A percentile compares a stretch with the other conserved stretches of the same genome.
Conservation (phyloP, 352 stramenopile species). For the Globisporangium rhizosaccharum region DNA sequence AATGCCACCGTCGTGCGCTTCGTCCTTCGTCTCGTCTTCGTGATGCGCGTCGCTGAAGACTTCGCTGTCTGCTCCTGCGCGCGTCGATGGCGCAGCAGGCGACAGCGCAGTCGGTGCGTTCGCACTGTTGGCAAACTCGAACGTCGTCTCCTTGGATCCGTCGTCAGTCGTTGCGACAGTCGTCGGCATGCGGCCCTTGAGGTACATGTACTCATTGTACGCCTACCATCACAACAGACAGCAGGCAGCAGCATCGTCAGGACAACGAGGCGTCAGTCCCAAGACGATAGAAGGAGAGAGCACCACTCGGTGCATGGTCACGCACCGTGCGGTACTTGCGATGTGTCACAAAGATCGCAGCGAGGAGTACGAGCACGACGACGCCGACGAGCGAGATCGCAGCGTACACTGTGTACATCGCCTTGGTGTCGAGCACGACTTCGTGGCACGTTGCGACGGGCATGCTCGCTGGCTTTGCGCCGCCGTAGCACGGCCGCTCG, state of each 20-base stretch:
- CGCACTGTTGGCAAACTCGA: slow-evolving; percentile 64
- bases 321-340: slow-evolving; percentile 69
- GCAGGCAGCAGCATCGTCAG: neutral
- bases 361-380: slow-evolving; percentile 65
- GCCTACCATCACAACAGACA: slow-evolving; percentile 14
- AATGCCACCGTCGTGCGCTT: slow-evolving; percentile 20
- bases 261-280: neutral
- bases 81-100: slow-evolving; percentile 5
- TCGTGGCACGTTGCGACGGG: slow-evolving; percentile 60
- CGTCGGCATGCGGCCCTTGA: slow-evolving; percentile 70
- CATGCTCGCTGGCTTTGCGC: slow-evolving; percentile 28
- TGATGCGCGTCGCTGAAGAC: slow-evolving; percentile 1
- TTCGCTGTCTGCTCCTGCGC: slow-evolving; percentile 4
- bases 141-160: slow-evolving; percentile 63
- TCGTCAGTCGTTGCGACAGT: slow-evolving; percentile 49
- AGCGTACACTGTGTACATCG: slow-evolving; percentile 69
- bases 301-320: neutral
- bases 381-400: slow-evolving; percentile 55
- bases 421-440: slow-evolving; percentile 64
- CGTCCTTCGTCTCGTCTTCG: slow-evolving; percentile 20
- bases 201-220: slow-evolving; percentile 80
- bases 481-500: slow-evolving; percentile 59
- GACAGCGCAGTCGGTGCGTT: slow-evolving; percentile 26
- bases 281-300: neutral
- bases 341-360: slow-evolving; percentile 57